Conservation (phyloP, 2,329 filamentous ascomycete genomes). For the Chrysoporthe puriensis region DNA sequence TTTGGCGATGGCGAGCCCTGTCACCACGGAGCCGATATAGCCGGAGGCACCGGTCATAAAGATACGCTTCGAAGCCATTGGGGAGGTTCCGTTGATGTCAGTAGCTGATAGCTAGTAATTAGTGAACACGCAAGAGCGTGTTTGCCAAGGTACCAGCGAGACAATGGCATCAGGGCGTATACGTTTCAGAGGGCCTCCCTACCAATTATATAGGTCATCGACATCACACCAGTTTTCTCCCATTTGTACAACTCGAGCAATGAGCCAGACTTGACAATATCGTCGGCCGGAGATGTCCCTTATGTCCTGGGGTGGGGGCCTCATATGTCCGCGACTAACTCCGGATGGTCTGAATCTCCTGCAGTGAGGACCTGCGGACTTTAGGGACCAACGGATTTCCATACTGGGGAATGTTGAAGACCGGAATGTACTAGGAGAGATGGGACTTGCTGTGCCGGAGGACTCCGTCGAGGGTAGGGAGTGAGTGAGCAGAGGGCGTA, state of each 20-base stretch:
- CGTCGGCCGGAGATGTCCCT: neutral
- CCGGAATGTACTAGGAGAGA: neutral
- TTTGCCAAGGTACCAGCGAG: neutral
- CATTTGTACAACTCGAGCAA: neutral
- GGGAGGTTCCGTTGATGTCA: neutral
- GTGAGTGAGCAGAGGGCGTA: no score
- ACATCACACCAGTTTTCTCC: neutral
- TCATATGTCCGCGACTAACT: neutral
- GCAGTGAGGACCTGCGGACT: neutral
- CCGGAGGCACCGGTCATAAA: slow-evolving; percentile 48
- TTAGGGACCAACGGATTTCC: neutral
- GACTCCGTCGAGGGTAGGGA: no score
- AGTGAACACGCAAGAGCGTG: neutral
- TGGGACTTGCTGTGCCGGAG: neutral
- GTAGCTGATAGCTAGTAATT: neutral
- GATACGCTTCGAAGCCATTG: slow-evolving; percentile 19
- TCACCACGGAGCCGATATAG: slow-evolving; percentile 40
- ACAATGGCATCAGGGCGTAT: neutral
- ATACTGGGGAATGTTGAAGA: neutral
- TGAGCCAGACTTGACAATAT: neutral
- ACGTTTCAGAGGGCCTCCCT: neutral
- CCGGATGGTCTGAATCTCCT: neutral
- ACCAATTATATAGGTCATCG: neutral
- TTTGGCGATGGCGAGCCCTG: slow-evolving; percentile 32
- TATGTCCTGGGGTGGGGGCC: neutral